Conservation (phyloP, 176 grass and related monocot genomes). For the Thalia dealbata region DNA sequence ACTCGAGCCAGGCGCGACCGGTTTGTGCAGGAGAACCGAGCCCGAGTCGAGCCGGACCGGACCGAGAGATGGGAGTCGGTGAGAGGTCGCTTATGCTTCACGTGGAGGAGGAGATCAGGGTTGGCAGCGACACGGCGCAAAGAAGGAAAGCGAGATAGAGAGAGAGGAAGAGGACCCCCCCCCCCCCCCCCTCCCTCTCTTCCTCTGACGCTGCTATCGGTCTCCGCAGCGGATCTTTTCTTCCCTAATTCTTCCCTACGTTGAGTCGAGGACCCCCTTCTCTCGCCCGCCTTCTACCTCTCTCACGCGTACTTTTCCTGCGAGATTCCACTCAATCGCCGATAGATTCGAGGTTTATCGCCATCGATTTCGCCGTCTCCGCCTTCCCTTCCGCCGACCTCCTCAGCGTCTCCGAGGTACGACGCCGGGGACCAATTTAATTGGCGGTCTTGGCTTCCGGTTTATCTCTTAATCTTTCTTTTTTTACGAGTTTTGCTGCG, state of each 20-base stretch:
- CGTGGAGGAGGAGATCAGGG: neutral
- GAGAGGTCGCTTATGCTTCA: neutral
- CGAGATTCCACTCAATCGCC: conserved; percentile 2
- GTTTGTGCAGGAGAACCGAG: neutral
- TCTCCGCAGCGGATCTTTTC: conserved; percentile 6
- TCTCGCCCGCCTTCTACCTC: neutral
- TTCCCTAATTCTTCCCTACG: neutral
- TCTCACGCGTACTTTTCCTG: neutral
- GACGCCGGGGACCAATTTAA: neutral
- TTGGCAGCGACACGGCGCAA: neutral
- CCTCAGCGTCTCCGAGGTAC: neutral
- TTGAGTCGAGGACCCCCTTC: neutral
- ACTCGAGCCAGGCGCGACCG: too few species aligned
- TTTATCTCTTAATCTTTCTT: neutral
- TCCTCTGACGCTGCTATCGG: neutral
- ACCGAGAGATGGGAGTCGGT: neutral
- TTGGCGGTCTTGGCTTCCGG: too few species aligned
- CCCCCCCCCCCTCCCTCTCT: too few species aligned
- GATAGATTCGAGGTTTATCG: neutral
- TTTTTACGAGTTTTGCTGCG: neutral
- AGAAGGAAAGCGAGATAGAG: neutral
- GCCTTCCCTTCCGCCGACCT: neutral
- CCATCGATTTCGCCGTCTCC: neutral
- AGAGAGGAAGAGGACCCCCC: too few species aligned
- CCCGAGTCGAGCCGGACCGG: neutral